A percentile compares a stretch with the other conserved stretches of the same genome.
Evolutionary conservation across 1,284 basidiomycete species (phyloP).

Genomic region (Pseudozyma pruni): DNA sequence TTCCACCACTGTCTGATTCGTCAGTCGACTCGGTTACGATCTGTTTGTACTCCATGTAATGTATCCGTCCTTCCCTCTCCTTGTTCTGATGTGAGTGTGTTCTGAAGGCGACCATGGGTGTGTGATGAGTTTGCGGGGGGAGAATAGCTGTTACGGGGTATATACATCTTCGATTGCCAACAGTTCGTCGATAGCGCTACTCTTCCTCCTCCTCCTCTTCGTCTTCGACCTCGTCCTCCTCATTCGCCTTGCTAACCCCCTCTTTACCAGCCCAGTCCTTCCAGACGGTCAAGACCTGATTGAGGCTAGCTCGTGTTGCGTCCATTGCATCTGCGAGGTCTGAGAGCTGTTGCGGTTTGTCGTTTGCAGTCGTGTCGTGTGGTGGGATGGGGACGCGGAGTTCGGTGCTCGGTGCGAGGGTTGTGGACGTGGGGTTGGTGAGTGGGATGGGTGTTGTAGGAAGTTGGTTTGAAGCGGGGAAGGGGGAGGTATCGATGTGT

Average conservation of each 20-base stretch:
- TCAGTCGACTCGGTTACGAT: background rate
- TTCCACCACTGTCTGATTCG: slow-evolving; percentile 11
- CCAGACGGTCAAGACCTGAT: slow-evolving; percentile 32
- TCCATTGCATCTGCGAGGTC: slow-evolving; percentile 37
- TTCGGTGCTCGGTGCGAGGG: slow-evolving; percentile 24
- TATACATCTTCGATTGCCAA: too few relatives aligned
- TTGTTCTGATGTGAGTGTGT: background rate
- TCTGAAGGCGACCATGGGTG: background rate
- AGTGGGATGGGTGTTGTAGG: slow-evolving; percentile 20
- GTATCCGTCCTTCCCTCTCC: background rate
- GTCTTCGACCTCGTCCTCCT: slow-evolving; percentile 18
- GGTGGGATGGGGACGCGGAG: slow-evolving; percentile 13
- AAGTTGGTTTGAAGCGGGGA: background rate
- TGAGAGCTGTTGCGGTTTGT: slow-evolving; percentile 19
- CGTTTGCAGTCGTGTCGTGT: too few relatives aligned
- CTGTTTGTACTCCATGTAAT: slow-evolving; percentile 33
- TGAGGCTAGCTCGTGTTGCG: slow-evolving; percentile 18
- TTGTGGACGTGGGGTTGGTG: background rate
- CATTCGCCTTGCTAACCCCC: background rate
- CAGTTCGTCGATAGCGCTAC: background rate
- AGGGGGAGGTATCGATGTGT: slow-evolving; percentile 23
- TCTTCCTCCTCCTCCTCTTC: slow-evolving; percentile 26
- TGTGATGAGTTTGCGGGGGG: too few relatives aligned
- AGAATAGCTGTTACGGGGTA: too few relatives aligned
- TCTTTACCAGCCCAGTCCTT: slow-evolving; percentile 47